Evolutionary conservation across 345 rosid genomes (phyloP).

Genomic region (Eucalyptus virginea): DNA sequence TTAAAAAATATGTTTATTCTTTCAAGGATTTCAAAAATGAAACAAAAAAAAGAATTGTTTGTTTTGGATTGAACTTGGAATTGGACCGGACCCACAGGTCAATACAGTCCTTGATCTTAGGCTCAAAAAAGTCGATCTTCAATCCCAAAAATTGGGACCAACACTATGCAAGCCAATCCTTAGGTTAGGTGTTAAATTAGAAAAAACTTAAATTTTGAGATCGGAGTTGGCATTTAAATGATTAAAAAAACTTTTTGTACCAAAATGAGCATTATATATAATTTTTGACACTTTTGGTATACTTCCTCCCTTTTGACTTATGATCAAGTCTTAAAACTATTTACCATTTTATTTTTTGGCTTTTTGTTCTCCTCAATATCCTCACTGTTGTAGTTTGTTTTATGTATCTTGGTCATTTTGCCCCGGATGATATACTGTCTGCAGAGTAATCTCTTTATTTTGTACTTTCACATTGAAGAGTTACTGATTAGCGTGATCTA

Average conservation of each 20-base stretch:
- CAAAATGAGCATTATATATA: neutral
- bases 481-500: neutral
- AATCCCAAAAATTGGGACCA: neutral
- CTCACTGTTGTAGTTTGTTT: neutral
- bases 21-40: no score
- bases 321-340: neutral
- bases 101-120: fast-evolving
- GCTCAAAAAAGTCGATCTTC: fast-evolving
- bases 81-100: fast-evolving
- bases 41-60: no score
- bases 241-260: no score
- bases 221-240: no score
- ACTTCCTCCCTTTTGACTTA: neutral
- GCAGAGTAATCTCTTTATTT: no score
- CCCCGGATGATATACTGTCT: neutral
- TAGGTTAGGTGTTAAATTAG: fast-evolving
- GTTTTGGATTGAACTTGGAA: fast-evolving
- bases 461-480: neutral
- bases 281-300: neutral
- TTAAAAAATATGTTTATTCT: neutral
- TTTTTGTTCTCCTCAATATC: neutral
- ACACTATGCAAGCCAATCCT: neutral
- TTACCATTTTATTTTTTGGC: neutral
- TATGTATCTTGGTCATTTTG: neutral
- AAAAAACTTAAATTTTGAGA: no score